Evolutionary conservation across 2,329 filamentous ascomycete genomes (phyloP), one percentile per base, ranked within the genome.

Genomic region (Ophiostoma quercus): DNA sequence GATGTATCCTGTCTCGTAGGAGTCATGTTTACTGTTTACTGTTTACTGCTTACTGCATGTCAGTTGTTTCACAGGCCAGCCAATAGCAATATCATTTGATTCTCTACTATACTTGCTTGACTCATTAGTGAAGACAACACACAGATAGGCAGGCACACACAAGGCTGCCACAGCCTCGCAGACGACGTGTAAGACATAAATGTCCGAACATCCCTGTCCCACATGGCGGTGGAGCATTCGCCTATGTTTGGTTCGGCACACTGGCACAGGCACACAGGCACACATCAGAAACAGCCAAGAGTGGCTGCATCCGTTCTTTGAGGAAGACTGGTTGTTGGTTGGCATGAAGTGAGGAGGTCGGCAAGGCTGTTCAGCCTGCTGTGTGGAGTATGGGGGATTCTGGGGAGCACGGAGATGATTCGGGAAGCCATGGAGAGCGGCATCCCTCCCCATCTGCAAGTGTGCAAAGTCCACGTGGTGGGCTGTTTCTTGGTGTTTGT

Each of bases 41-140:
- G 51, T 57, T 57, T 57, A 57, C 51, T 12, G 51, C 25, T 57
- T 57, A 57, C n/a, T 57, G 51, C 51, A 57, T 57, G 51, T 57
- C 51, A 25, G 1, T 57, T 29, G 25, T 54, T 25, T 57, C 9
- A 57, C 51, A 25, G 22, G 51, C 51, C 51, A 57, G 51, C 51
- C n/a, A 25, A 25, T 57, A 57, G 51, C 51, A 57, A 57, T 57
- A n/a, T 25, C 51, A 57, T 29, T 57, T 57, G 51, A 22, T 57
- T 57, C 51, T 34, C 4, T 34, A 29, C 25, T 29, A 29, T 34
- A 34, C 8, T 34, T 34, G 34, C 34, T 29, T 29, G 25, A 29
- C 25, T 29, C 25, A 29, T 29, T 29, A 29, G 1, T 29, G 25
- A 29, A 29, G 25, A 29, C 25, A 29, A 29, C 25, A 29, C 25